A percentile compares a stretch with the other conserved stretches of the same genome.
phyloP scores from a whole-genome alignment of 768 basidiomycete genomes.

The Saitozyma sp. region DNA sequence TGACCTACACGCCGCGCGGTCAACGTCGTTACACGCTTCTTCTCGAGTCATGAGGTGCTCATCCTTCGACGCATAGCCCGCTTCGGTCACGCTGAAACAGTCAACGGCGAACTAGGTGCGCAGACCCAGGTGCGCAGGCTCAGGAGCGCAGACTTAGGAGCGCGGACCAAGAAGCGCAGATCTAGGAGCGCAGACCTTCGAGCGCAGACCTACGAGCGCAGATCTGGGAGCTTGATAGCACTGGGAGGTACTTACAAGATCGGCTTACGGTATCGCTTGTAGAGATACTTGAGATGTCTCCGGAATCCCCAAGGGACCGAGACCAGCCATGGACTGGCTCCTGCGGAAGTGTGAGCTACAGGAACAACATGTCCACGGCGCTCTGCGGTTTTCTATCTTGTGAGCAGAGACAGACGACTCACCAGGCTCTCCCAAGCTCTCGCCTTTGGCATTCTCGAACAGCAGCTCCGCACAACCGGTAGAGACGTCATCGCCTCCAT shows the following conservation, averaged over 20 bases:
- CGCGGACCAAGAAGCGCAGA: no score
- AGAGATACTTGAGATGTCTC: slow-evolving; percentile 6
- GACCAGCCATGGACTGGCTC: slow-evolving; percentile 9
- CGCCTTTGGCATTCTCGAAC: background rate
- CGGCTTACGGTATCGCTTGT: slow-evolving; percentile 5
- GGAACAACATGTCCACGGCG: background rate
- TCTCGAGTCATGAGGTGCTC: background rate
- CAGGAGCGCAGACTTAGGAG: no score
- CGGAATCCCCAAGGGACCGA: slow-evolving; percentile 6
- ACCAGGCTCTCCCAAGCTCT: slow-evolving; percentile 7
- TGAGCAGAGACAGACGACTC: background rate
- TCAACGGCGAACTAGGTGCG: background rate
- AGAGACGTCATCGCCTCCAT: background rate
- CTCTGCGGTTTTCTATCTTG: no score
- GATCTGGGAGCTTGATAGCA: background rate
- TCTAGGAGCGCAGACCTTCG: no score
- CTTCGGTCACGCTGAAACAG: slow-evolving; percentile 1
- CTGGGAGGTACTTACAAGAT: background rate
- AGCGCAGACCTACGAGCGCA: no score
- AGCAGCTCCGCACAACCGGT: background rate
- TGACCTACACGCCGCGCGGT: background rate
- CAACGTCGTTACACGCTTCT: slow-evolving; percentile 2
- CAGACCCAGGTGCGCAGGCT: background rate
- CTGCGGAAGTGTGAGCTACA: background rate
- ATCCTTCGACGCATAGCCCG: slow-evolving; percentile 4